Percentiles rank a stretch among this genome's conserved stretches.
These are phyloP conservation scores for Suillus variegatus DNA, from an alignment of 768 basidiomycete species.

Conservation along the genomic window DNA sequence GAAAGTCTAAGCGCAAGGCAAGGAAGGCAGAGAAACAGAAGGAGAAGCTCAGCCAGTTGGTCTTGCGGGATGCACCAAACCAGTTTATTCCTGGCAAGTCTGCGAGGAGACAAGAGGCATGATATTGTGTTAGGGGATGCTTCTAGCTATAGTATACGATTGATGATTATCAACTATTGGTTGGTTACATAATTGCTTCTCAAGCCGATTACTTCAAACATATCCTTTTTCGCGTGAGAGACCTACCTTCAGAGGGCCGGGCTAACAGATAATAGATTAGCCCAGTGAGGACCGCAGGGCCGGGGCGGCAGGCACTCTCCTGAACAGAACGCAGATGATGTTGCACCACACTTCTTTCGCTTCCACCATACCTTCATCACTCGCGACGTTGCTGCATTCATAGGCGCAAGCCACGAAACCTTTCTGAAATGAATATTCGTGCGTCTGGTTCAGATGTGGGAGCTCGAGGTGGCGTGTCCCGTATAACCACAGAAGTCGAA, in stretches of 20 bases:
- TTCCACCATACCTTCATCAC: not conserved
- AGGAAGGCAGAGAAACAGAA: slow-evolving; percentile 47
- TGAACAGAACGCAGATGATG: not conserved
- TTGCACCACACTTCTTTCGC: not conserved
- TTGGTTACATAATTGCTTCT: not conserved
- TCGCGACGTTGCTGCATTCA: not conserved
- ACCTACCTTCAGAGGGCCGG: not conserved
- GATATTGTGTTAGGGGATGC: not conserved
- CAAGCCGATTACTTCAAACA: too few relatives aligned
- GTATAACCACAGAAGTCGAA: not conserved
- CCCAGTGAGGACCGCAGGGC: too few relatives aligned
- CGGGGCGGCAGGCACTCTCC: not conserved
- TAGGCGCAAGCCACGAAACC: not conserved
- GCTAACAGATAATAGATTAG: not conserved
- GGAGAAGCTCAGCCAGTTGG: slow-evolving; percentile 55
- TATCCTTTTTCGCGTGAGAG: not conserved
- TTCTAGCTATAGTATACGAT: not conserved
- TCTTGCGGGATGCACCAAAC: slow-evolving; percentile 55
- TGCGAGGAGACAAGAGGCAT: slow-evolving; percentile 11
- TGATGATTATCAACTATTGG: not conserved
- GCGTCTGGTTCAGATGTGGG: not conserved
- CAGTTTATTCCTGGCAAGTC: slow-evolving; percentile 51
- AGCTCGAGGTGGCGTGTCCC: too few relatives aligned
- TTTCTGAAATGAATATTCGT: not conserved
- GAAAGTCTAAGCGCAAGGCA: slow-evolving; percentile 40